Conservation (phyloP, 371 early-diverging fungal species). For the Syncephalis plumigaleata region DNA sequence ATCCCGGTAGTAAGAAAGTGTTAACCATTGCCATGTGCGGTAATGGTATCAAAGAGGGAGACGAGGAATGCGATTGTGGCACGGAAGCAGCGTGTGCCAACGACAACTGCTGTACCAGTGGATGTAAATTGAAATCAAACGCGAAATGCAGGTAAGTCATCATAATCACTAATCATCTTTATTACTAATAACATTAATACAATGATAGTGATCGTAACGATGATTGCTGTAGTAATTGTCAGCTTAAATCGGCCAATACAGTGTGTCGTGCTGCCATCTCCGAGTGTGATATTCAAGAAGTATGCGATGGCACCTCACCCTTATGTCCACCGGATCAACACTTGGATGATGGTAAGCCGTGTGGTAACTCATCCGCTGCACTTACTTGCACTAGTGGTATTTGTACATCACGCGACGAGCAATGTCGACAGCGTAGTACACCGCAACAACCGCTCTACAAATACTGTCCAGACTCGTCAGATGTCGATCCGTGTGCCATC, state of each 20-base stretch:
- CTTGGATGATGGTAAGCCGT: conserved; percentile 43
- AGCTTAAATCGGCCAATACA: conserved; percentile 29
- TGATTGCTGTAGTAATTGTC: conserved; percentile 65
- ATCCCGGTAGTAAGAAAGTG: conserved; percentile 29
- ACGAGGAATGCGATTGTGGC: conserved; percentile 92
- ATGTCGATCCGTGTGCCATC: conserved; percentile 39
- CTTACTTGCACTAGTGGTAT: conserved; percentile 70
- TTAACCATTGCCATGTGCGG: conserved; percentile 64
- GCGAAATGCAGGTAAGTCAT: conserved; percentile 53
- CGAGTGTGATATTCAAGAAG: conserved; percentile 67
- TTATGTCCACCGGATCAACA: conserved; percentile 60
- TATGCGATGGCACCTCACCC: conserved; percentile 53
- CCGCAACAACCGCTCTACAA: conserved; percentile 17
- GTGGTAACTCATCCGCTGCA: conserved; percentile 19
- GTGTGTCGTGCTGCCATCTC: conserved; percentile 60
- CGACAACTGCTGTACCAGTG: conserved; percentile 66
- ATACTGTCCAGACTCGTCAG: conserved; percentile 27
- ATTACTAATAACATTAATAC: background rate
- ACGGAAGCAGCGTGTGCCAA: conserved; percentile 41
- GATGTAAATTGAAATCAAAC: conserved; percentile 59
- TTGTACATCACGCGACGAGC: conserved; percentile 74
- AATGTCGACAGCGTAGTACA: conserved; percentile 48
- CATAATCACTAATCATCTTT: background rate
- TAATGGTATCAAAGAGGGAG: conserved; percentile 78
- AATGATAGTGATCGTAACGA: conserved; percentile 52